Evolutionary conservation across 805 yeast species (phyloP), one percentile per base, ranked within the genome.

Genomic region (Wickerhamomyces bisporus): DNA sequence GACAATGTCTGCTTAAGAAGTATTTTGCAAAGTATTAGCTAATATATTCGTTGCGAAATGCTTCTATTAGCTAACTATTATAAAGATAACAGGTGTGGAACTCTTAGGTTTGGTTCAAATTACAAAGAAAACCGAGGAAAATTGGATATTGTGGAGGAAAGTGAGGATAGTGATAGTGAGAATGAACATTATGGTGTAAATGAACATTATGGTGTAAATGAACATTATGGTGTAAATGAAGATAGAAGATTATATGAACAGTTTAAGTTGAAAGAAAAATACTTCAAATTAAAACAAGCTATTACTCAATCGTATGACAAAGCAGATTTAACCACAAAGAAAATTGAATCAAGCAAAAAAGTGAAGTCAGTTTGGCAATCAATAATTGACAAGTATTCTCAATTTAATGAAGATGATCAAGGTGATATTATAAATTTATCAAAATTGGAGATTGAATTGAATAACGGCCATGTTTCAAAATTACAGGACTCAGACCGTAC

Each of bases 381-480:
- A 2, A 62, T 66, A 19, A 55, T 61, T 25, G 52, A 43, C 19
- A 52, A 53, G 41, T 66, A 62, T 43, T 48, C 57, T 17, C 46
- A 45, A 12, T 48, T 45, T 26, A 62, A 53, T 17, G 45, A 52
- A 25, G 49, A 46, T 12, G 48, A 56, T 14, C 64, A 61, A 32
- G 66, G 68, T 12, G 71, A 66, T 42, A 47, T 65, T 6, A 53
- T 67, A 6, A 45, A 54, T 30, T 21, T 54, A 16, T 35, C 33
- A 6, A 42, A 40, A 4, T 45, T 54, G 42, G 32, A 33, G 2
- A 54, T 54, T 12, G 49, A 47, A 12, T 40, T 40, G 13, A 38
- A 54, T 24, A 42, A 36, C 1, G 59, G 59, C 0, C 59, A 54
- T 39, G 30, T 54, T 24, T 32, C 36, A 14, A 23, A 28, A 9